A percentile compares a stretch with the other conserved stretches of the same genome.
Evolutionary conservation across 78 protist genomes (phyloP).

Genomic region (Emiliania huxleyi): DNA sequence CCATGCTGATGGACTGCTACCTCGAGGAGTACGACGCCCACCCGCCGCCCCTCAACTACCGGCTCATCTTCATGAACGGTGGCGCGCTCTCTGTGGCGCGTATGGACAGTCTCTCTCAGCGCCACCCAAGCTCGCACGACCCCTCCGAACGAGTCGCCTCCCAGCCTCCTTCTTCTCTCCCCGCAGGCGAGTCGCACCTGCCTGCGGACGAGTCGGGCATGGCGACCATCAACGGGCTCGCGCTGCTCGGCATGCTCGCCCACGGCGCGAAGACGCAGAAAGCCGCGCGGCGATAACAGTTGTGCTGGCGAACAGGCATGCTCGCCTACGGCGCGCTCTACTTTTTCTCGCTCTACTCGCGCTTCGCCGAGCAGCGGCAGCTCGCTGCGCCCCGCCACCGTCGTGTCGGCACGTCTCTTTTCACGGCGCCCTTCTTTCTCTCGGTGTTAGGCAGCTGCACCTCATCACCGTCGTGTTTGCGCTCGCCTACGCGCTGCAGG

Average conservation of each 20-base stretch:
- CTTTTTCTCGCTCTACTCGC: not conserved
- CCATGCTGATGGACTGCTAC: slow-evolving; percentile 29
- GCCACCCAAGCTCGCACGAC: too few relatives aligned
- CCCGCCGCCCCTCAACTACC: slow-evolving; percentile 20
- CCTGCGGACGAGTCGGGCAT: slow-evolving; percentile 20
- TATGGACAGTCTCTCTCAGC: too few relatives aligned
- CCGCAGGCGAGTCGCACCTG: slow-evolving; percentile 14
- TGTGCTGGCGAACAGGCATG: too few relatives aligned
- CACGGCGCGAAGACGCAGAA: too few relatives aligned
- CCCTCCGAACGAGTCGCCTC: too few relatives aligned
- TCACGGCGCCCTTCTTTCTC: too few relatives aligned
- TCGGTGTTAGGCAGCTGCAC: not conserved
- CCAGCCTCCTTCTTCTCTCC: too few relatives aligned
- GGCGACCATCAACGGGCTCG: not conserved
- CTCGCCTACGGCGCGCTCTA: not conserved
- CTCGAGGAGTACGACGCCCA: slow-evolving; percentile 35
- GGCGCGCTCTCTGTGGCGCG: too few relatives aligned
- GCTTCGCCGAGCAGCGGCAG: too few relatives aligned
- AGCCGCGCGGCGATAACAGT: too few relatives aligned
- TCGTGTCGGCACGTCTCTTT: too few relatives aligned
- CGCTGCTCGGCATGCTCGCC: not conserved
- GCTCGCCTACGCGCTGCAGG: not conserved
- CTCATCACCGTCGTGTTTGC: slow-evolving; percentile 8
- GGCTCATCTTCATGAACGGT: not conserved
- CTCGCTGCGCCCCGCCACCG: too few relatives aligned